Percentiles rank a stretch among this genome's conserved stretches.
Conservation (phyloP, 2,329 filamentous ascomycete species). For the Arthrobotrys sphaeroides region DNA sequence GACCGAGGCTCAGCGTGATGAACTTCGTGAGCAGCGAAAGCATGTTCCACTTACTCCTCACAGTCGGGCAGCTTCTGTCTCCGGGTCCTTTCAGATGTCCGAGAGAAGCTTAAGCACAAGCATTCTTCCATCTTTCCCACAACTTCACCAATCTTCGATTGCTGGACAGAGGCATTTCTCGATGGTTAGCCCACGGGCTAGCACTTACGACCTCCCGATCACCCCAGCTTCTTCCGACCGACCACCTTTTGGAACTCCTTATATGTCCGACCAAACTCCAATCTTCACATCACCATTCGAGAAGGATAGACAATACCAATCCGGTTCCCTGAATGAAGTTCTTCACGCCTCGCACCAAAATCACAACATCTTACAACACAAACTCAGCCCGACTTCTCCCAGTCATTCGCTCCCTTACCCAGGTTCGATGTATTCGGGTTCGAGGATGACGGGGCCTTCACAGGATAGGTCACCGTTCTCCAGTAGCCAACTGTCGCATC, state of each 20-base stretch:
- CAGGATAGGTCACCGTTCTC: slow-evolving; percentile 57
- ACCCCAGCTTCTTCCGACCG: slow-evolving; percentile 53
- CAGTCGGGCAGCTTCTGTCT: slow-evolving; percentile 45
- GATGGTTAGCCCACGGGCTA: slow-evolving; percentile 47
- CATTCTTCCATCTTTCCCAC: slow-evolving; percentile 48
- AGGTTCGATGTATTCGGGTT: slow-evolving; percentile 52
- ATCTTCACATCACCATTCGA: slow-evolving; percentile 52
- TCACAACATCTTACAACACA: slow-evolving; percentile 53
- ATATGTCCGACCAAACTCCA: slow-evolving; percentile 40
- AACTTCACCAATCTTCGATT: slow-evolving; percentile 42
- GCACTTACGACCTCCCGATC: slow-evolving; percentile 43
- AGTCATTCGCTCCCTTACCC: slow-evolving; percentile 53
- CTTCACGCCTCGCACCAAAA: slow-evolving; percentile 50
- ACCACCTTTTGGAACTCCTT: slow-evolving; percentile 37
- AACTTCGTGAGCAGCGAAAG: slow-evolving; percentile 43
- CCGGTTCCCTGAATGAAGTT: slow-evolving; percentile 44
- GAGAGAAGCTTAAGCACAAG: slow-evolving; percentile 48
- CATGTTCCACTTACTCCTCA: slow-evolving; percentile 48
- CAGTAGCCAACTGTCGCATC: slow-evolving; percentile 46
- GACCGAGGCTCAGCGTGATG: slow-evolving; percentile 49
- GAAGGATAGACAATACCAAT: slow-evolving; percentile 50
- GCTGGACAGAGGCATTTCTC: slow-evolving; percentile 45
- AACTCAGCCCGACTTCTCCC: slow-evolving; percentile 53
- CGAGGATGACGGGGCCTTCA: slow-evolving; percentile 38
- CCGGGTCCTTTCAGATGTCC: slow-evolving; percentile 35